These are phyloP conservation scores for Pythium aphanidermatum DNA, from an alignment of 352 stramenopile species.

Conservation along the genomic window DNA sequence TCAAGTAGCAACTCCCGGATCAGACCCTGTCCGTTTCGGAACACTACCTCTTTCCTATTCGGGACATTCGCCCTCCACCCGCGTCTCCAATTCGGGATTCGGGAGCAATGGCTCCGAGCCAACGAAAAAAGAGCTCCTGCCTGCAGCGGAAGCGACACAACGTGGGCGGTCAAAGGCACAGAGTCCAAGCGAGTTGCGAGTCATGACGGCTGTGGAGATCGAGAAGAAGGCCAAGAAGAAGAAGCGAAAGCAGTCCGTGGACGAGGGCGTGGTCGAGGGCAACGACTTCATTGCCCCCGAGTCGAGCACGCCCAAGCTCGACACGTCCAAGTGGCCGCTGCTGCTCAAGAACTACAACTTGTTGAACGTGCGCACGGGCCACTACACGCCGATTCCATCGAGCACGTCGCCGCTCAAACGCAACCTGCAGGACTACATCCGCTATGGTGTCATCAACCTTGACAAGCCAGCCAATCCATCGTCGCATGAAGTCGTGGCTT, in stretches of 20 bases:
- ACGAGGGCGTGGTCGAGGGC: conserved; percentile 23
- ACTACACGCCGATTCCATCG: conserved; percentile 99
- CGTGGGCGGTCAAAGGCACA: not conserved
- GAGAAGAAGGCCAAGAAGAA: conserved; percentile 88
- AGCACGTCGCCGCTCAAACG: conserved; percentile 96
- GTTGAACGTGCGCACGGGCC: conserved; percentile 97
- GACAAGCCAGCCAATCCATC: conserved; percentile 99
- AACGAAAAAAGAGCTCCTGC: conserved; percentile 15
- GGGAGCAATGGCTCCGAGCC: conserved; percentile 27
- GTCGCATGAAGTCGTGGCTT: conserved; percentile 99
- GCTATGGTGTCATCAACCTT: conserved; percentile 99
- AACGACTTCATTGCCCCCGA: conserved; percentile 79
- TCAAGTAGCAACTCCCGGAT: conserved; percentile 12
- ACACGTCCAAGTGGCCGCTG: conserved; percentile 98
- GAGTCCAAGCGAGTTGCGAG: no score
- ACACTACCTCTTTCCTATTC: conserved; percentile 9
- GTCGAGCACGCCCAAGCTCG: conserved; percentile 85
- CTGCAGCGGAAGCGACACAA: conserved; percentile 1
- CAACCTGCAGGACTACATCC: conserved; percentile 96
- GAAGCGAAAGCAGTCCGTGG: conserved; percentile 75
- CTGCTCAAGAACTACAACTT: conserved; percentile 99
- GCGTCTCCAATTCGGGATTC: conserved; percentile 15
- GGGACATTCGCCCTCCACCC: not conserved
- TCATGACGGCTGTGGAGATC: conserved; percentile 55
- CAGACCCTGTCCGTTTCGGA: no score